Conservation (phyloP, 1,284 basidiomycete species). For the Cystobasidium slooffiae region DNA sequence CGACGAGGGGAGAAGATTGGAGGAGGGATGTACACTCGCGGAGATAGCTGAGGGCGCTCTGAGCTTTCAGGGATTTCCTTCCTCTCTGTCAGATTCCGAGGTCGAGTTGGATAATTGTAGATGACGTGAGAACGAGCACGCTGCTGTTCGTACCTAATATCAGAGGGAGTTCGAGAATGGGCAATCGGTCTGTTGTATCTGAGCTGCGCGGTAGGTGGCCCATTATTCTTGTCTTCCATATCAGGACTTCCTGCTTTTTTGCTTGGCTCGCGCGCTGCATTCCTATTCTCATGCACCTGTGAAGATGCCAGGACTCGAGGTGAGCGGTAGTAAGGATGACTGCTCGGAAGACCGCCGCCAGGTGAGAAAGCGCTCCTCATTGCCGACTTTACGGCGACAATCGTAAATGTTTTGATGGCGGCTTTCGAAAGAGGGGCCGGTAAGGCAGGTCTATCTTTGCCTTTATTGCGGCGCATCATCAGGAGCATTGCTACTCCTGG, state of each 20-base stretch:
- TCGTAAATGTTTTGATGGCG: neutral
- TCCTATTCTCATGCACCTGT: neutral
- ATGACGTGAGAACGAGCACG: neutral
- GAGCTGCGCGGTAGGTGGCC: neutral
- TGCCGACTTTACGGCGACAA: neutral
- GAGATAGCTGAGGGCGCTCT: neutral
- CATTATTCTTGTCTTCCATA: neutral
- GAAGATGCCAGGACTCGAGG: constrained; percentile 34
- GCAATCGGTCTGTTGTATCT: neutral
- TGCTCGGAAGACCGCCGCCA: constrained; percentile 21
- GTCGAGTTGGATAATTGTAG: neutral
- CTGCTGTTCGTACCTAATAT: constrained; percentile 18
- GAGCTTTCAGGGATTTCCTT: too few relatives aligned
- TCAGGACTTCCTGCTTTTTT: too few relatives aligned
- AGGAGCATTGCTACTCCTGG: constrained; percentile 29
- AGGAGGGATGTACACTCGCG: constrained; percentile 35
- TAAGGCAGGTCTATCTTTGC: neutral
- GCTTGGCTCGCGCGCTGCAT: neutral
- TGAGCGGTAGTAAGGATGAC: constrained; percentile 41
- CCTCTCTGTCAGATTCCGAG: neutral
- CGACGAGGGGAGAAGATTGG: constrained; percentile 33
- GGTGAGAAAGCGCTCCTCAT: neutral
- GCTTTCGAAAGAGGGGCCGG: constrained; percentile 24
- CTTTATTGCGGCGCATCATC: constrained; percentile 36
- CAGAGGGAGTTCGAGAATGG: neutral